Conservation (phyloP, 2,329 filamentous ascomycete genomes). For the Stachybotrys elegans region DNA sequence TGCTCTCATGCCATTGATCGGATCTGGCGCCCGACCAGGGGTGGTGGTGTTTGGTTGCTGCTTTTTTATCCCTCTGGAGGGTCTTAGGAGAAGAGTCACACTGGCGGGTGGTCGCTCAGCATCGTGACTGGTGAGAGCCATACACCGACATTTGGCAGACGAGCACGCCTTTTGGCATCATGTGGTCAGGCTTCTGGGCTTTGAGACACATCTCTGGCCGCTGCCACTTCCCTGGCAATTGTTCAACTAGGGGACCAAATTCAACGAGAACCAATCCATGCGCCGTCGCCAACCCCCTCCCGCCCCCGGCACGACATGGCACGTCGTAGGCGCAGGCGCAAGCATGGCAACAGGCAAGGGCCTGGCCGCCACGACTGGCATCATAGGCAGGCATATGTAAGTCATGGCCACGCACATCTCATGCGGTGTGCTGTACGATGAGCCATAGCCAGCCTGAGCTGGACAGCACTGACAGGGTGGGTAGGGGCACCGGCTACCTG, state of each 20-base stretch:
- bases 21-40: neutral
- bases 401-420: conserved; percentile 14
- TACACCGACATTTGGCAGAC: conserved; percentile 21
- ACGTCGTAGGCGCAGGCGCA: no score
- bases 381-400: conserved; percentile 5
- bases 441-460: conserved; percentile 6
- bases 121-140: conserved; percentile 1
- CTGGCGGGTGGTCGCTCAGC: conserved; percentile 4
- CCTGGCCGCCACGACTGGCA: no score
- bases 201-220: no score
- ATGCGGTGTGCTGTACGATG: conserved; percentile 14
- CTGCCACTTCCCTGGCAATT: no score
- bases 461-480: conserved; percentile 13
- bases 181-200: conserved; percentile 16
- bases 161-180: conserved; percentile 9
- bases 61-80: no score
- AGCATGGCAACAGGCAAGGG: no score
- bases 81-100: neutral
- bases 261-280: no score
- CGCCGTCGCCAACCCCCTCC: no score
- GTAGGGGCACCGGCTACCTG: conserved; percentile 20
- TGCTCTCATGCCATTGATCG: neutral
- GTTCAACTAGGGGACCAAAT: no score
- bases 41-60: no score
- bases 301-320: no score